Base-by-base conservation (phyloP, 2,329 filamentous ascomycete genomes). In the Endothia cerciana region DNA sequence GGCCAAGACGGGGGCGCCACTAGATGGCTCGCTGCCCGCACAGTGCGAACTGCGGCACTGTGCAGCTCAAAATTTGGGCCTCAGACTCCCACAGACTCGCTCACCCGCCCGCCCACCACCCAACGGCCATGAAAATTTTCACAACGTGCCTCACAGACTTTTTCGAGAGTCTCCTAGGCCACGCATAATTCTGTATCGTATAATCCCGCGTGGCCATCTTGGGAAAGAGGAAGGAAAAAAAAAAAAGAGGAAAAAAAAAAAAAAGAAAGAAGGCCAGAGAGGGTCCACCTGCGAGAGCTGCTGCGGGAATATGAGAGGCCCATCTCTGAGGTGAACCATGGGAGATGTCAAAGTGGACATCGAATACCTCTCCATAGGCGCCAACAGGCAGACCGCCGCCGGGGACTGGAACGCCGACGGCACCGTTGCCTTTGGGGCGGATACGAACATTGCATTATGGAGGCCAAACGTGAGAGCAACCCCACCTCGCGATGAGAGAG, bases 391-490 rank as follows among this genome's bases (percentile, higher is more conserved):
- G 73, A 91, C 94, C 22, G 89, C 90, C 19, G 91, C 93, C 36
- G 94, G 94, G 36, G 94, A 98, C 79, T 99, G 95, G 95, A 88
- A 91, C 74, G 74, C 79, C 25, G 80, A 84, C 69, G 91, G 91
- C 11, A 61, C 64, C 40, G 82, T 99, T 63, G 95, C 93, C 38
- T 99, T 92, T 80, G 95, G 95, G 40, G 90, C 94, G 10, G 92
- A 96, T 77, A 89, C 89, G 71, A 95, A 95, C 78, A 85, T 99
- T 72, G 94, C 93, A 53, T 75, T 98, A 49, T 99, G 95, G 95
- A 83, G 88, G 74, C 93, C 93, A 64, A 78, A 84, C 75, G 92
- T 94, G 83, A 78, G 88, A 80, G 66, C 59, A 17, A 60, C 41
- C 41, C 41, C 41, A 4, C 15, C 10, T 17, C 43, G 6, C 22